Evolutionary conservation across 257 asterid genomes (phyloP).

Genomic region (Buddleja alternifolia): DNA sequence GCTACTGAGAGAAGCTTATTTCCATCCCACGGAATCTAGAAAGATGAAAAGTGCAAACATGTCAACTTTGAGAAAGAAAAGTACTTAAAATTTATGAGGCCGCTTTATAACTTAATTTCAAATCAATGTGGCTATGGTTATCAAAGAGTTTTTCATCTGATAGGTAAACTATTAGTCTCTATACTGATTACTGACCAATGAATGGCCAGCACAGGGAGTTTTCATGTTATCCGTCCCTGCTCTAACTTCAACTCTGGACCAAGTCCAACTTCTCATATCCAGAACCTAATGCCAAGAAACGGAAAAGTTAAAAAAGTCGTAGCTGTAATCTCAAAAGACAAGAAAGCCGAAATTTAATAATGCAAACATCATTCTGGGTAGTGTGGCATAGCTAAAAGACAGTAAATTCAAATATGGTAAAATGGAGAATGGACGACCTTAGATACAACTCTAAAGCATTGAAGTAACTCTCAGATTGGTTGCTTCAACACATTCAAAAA

Average conservation of each 20-base stretch:
- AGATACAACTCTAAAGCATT: constrained; percentile 14
- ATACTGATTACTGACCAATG: constrained; percentile 92
- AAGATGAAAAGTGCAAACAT: constrained; percentile 30
- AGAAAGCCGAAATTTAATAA: constrained; percentile 23
- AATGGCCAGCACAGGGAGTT: constrained; percentile 85
- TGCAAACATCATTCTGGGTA: constrained; percentile 4
- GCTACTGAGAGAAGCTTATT: constrained; percentile 88
- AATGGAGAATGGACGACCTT: constrained; percentile 17
- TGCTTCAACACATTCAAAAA: neutral
- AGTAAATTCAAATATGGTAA: constrained; percentile 9
- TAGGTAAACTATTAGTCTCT: constrained; percentile 24
- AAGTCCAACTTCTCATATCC: constrained; percentile 83
- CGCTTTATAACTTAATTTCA: constrained; percentile 11
- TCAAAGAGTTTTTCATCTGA: constrained; percentile 22
- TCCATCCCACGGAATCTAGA: constrained; percentile 90
- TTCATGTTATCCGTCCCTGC: constrained; percentile 45
- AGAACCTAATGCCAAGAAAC: constrained; percentile 55
- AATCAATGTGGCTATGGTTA: constrained; percentile 6
- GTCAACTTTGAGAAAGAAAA: constrained; percentile 25
- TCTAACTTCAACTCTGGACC: constrained; percentile 83
- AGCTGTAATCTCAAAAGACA: constrained; percentile 24
- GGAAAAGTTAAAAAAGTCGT: constrained; percentile 17
- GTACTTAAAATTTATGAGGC: constrained; percentile 1
- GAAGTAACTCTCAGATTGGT: neutral
- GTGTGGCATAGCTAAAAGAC: constrained; percentile 1